Conservation (phyloP, 2,329 filamentous ascomycete genomes). For the Botrytis elliptica region DNA sequence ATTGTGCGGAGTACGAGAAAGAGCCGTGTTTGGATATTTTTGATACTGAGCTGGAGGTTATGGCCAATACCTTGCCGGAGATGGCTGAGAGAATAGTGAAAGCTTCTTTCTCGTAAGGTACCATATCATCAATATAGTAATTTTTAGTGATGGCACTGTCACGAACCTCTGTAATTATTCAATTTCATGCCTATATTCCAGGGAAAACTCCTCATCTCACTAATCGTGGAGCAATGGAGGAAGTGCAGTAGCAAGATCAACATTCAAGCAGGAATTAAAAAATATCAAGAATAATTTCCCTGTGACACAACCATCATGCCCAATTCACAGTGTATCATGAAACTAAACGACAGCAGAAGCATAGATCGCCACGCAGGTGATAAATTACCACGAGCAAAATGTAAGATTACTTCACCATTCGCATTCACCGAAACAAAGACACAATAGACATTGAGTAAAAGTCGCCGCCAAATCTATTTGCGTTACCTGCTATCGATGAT, state of each 20-base stretch:
- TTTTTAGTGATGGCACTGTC: background rate
- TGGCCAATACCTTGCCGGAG: slow-evolving; percentile 46
- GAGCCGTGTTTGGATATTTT: slow-evolving; percentile 52
- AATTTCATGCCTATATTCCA: too few relatives aligned
- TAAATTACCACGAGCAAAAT: background rate
- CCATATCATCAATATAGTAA: background rate
- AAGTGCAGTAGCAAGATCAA: background rate
- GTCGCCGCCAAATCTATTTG: background rate
- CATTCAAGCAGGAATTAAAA: background rate
- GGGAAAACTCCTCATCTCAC: background rate
- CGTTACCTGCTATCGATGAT: background rate
- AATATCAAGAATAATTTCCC: background rate
- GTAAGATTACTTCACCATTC: background rate
- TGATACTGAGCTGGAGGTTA: slow-evolving; percentile 48
- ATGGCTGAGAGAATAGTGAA: slow-evolving; percentile 47
- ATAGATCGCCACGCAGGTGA: background rate
- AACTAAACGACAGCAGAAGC: background rate
- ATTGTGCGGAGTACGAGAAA: slow-evolving; percentile 52
- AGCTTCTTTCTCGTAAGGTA: background rate
- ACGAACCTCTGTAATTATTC: background rate
- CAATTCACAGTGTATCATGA: background rate
- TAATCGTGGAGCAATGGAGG: background rate
- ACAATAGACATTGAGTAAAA: background rate
- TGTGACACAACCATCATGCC: background rate
- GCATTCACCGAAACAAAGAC: background rate